Evolutionary conservation across 164 flowering plant species (phyloP).

Genomic region (Vitis rupestris): DNA sequence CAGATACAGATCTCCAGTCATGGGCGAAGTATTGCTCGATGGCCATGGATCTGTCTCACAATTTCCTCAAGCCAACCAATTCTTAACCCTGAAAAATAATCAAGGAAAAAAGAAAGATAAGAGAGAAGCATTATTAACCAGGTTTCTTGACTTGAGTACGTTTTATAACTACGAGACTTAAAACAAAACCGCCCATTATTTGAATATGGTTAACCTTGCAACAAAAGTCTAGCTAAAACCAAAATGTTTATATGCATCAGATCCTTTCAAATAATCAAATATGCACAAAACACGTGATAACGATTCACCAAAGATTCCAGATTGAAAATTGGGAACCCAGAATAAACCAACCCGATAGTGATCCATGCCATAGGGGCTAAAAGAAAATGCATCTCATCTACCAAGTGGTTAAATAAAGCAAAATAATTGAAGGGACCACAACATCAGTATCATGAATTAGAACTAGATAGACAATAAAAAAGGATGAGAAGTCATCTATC

Average conservation of each 20-base stretch:
- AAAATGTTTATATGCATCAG: no score
- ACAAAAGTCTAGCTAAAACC: no score
- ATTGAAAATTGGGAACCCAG: background rate
- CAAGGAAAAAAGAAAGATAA: no score
- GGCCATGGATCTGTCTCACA: conserved; percentile 18
- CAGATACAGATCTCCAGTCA: conserved; percentile 24
- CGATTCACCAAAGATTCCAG: background rate
- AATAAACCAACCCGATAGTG: background rate
- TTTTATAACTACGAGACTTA: no score
- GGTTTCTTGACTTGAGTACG: no score
- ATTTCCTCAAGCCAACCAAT: background rate
- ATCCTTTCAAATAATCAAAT: no score
- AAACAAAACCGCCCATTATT: no score
- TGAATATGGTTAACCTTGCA: no score
- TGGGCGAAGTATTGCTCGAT: conserved; percentile 24
- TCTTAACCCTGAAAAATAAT: background rate
- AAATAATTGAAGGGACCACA: background rate
- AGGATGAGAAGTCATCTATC: background rate
- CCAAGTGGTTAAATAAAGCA: background rate
- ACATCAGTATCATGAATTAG: background rate
- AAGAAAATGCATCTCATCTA: background rate
- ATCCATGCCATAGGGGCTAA: background rate
- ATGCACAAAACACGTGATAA: no score
- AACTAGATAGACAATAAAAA: background rate
- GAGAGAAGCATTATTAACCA: no score